Evolutionary conservation across 371 early-diverging fungal species (phyloP).

Genomic region (Saksenaea oblongispora): DNA sequence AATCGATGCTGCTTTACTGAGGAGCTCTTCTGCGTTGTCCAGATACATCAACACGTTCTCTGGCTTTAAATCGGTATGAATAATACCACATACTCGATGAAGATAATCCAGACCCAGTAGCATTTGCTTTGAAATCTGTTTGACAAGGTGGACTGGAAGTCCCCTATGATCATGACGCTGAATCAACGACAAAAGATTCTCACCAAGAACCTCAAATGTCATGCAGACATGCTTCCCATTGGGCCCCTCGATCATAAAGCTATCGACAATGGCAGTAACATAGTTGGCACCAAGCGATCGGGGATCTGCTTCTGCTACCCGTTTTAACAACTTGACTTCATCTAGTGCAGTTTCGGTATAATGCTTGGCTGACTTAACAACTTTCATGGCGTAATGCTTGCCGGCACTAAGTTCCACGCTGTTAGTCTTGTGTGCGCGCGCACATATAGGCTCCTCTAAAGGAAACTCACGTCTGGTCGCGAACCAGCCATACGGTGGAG

Average conservation of each 20-base stretch:
- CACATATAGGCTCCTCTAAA: neutral
- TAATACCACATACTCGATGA: constrained; percentile 92
- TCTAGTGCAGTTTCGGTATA: constrained; percentile 96
- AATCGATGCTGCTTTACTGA: constrained; percentile 22
- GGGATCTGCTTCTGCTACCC: constrained; percentile 72
- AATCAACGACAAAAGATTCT: constrained; percentile 89
- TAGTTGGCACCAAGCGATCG: constrained; percentile 58
- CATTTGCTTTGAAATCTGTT: constrained; percentile 87
- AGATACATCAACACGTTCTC: constrained; percentile 94
- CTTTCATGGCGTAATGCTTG: constrained; percentile 92
- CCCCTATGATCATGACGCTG: constrained; percentile 78
- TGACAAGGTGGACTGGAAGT: constrained; percentile 84
- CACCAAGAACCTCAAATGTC: constrained; percentile 97
- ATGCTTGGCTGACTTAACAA: constrained; percentile 93
- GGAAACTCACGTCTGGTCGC: constrained; percentile 66
- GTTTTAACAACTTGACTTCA: constrained; percentile 90
- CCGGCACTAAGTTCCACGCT: constrained; percentile 51
- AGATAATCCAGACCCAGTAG: constrained; percentile 91
- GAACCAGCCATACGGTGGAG: constrained; percentile 96
- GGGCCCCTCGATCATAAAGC: constrained; percentile 87
- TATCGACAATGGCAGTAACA: constrained; percentile 86
- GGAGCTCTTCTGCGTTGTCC: constrained; percentile 78
- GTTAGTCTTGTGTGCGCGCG: neutral
- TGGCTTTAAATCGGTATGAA: constrained; percentile 99
- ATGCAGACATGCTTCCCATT: constrained; percentile 95